phyloP scores from a whole-genome alignment of 2,329 filamentous ascomycete genomes.

The Diplodia scrobiculata region DNA sequence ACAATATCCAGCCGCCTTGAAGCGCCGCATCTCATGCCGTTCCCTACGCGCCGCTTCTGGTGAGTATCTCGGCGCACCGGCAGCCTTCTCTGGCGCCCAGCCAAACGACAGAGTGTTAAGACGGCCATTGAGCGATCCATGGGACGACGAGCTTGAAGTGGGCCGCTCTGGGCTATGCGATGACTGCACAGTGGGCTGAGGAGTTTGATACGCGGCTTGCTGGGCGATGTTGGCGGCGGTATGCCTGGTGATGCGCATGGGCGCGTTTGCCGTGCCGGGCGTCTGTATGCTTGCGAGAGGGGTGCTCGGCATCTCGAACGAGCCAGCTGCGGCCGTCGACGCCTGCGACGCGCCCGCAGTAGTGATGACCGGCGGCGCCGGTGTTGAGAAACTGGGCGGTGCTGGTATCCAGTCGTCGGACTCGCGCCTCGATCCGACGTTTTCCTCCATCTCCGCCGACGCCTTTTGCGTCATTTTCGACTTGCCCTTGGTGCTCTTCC shows the following conservation, averaged over 20 bases:
- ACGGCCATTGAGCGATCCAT: slow-evolving; percentile 36
- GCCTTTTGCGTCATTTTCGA: slow-evolving; percentile 30
- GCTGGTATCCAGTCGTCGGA: slow-evolving; percentile 44
- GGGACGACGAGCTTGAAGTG: slow-evolving; percentile 40
- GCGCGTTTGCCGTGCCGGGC: slow-evolving; percentile 11
- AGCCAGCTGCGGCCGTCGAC: slow-evolving; percentile 28
- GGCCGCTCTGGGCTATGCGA: slow-evolving; percentile 33
- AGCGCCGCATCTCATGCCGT: slow-evolving; percentile 42
- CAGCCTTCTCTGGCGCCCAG: slow-evolving; percentile 32
- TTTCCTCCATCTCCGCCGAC: slow-evolving; percentile 33
- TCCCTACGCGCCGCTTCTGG: slow-evolving; percentile 38
- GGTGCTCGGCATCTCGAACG: slow-evolving; percentile 33
- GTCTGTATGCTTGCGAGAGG: slow-evolving; percentile 15
- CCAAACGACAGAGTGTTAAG: slow-evolving; percentile 30
- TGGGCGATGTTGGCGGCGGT: slow-evolving; percentile 14
- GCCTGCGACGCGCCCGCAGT: slow-evolving; percentile 35
- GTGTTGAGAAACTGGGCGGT: slow-evolving; percentile 34
- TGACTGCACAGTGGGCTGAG: slow-evolving; percentile 36
- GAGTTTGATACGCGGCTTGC: slow-evolving; percentile 35
- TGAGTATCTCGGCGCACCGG: slow-evolving; percentile 36
- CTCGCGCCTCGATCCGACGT: slow-evolving; percentile 38
- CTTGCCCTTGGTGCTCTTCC: slow-evolving; percentile 35
- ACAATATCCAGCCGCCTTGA: slow-evolving; percentile 40
- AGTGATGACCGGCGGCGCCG: slow-evolving; percentile 29
- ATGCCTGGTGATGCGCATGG: slow-evolving; percentile 13